Evolutionary conservation across 257 asterid genomes (phyloP), one percentile per base, ranked within the genome.

Genomic region (Jacaranda copaia): DNA sequence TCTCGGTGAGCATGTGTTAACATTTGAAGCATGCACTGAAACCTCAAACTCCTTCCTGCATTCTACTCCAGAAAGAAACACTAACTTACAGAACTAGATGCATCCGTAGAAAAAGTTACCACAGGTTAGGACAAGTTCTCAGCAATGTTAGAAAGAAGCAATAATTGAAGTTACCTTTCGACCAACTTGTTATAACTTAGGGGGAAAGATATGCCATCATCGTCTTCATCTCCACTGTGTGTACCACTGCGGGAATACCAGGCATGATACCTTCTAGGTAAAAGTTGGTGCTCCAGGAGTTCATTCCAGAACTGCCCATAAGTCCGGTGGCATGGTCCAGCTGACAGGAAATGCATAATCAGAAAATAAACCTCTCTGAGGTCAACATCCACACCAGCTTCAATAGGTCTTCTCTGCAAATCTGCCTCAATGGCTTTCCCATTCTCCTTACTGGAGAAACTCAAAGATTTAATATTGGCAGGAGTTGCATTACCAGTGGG

Each of bases 201-300:
- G 7, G 99, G 99, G 71, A 93, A 89, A 42, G 99, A 94, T 74
- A 82, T 79, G 81, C 98, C 99, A 84, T 95, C 93, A 81, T 93
- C 98, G 78, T 95, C 87, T 85, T 87, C 97, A 74, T 93, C 90
- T 73, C 97, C 96, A 58, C 96, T 91, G 72, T 58, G 92, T 75
- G 58, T 62, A 64, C 96, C 96, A 73, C 88, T 81, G 67, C 98
- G 92, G 51, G 99, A 95, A 88, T 95, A 88, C 98, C 98, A 95
- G 14, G 98, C 92, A 85, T 95, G 99, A 81, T 91, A 95, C 87
- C 99, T 87, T 88, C 99, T 89, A 39, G 99, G 98, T 77, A 95
- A 81, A 82, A 93, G 99, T 86, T 93, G 97, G 89, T 93, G 90
- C 87, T 95, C 99, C 77, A 89, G 88, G 81, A 95, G 99, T 88